A percentile compares a stretch with the other conserved stretches of the same genome.
These are phyloP conservation scores for Colletotrichum sp. DNA, from an alignment of 2,329 filamentous ascomycete species.

Conservation along the genomic window DNA sequence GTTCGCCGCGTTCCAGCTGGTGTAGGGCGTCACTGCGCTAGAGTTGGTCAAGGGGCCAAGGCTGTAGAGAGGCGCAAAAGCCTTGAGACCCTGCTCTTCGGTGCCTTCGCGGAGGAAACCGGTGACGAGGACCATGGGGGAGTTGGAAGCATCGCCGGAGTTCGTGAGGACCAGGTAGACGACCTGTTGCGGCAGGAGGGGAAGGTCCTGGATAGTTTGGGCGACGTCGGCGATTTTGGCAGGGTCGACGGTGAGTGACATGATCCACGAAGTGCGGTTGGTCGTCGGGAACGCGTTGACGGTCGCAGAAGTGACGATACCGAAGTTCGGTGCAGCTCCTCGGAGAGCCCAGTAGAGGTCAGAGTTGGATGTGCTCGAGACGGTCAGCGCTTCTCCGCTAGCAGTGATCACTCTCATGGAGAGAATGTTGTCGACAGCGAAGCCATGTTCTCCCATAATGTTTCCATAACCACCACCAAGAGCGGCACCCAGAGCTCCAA, in stretches of 20 bases:
- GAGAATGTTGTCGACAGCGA: constrained; percentile 35
- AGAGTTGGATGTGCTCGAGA: constrained; percentile 25
- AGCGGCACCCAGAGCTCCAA: constrained; percentile 23
- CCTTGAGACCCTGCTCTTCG: constrained; percentile 28
- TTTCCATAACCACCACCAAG: constrained; percentile 23
- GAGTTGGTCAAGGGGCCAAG: constrained; percentile 31
- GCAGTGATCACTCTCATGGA: constrained; percentile 31
- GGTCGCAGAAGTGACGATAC: constrained; percentile 50
- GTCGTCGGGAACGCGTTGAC: constrained; percentile 40
- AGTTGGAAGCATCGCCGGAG: constrained; percentile 11
- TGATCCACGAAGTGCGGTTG: constrained; percentile 27
- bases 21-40: constrained; percentile 35
- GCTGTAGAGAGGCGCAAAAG: constrained; percentile 37
- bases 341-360: constrained; percentile 54
- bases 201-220: constrained; percentile 38
- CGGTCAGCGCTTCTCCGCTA: constrained; percentile 25
- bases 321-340: constrained; percentile 55
- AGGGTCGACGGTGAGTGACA: constrained; percentile 25
- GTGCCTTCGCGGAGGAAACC: constrained; percentile 34
- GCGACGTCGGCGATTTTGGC: constrained; percentile 33
- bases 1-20: constrained; percentile 40
- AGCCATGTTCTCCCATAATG: constrained; percentile 20
- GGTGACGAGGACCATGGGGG: constrained; percentile 30
- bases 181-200: constrained; percentile 35
- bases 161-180: constrained; percentile 37